phyloP scores from a whole-genome alignment of 2,329 filamentous ascomycete genomes.

The Chaetomium olivaceum region DNA sequence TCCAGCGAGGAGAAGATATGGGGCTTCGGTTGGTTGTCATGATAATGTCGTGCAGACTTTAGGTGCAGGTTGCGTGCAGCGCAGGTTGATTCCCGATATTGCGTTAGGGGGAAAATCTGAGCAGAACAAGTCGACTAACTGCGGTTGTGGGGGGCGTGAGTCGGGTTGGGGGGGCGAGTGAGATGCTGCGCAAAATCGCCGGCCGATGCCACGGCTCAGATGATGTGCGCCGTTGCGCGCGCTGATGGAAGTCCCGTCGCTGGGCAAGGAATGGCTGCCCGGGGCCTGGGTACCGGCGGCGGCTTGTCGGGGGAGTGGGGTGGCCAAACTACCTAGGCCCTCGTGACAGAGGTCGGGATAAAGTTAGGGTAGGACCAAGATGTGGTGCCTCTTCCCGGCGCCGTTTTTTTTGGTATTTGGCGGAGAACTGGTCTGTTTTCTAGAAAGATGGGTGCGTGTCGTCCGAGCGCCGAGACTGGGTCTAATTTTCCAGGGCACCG shows the following conservation, averaged over 20 bases:
- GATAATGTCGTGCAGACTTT: conserved; percentile 43
- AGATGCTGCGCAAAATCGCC: conserved; percentile 16
- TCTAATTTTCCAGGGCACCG: conserved; percentile 16
- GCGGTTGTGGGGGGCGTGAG: conserved; percentile 16
- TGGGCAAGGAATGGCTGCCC: conserved; percentile 23
- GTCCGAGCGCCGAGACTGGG: conserved; percentile 22
- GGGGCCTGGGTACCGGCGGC: conserved; percentile 24
- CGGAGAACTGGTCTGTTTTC: background rate
- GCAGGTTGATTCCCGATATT: conserved; percentile 32
- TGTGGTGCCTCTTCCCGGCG: background rate
- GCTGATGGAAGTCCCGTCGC: conserved; percentile 14
- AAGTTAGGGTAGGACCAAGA: conserved; percentile 9
- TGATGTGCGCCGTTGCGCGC: conserved; percentile 27
- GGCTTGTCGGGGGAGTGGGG: conserved; percentile 18
- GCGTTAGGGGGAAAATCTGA: conserved; percentile 22
- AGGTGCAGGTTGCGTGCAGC: conserved; percentile 31
- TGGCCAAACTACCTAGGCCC: conserved; percentile 10
- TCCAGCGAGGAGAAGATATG: conserved; percentile 48
- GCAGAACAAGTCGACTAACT: conserved; percentile 21
- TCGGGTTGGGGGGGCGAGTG: conserved; percentile 4
- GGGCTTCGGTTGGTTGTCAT: conserved; percentile 48
- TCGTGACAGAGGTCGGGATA: conserved; percentile 21
- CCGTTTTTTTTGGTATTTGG: background rate
- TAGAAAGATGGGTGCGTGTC: conserved; percentile 19
- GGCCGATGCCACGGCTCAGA: conserved; percentile 25